Conservation (phyloP, 345 rosid species). For the Eucalyptus pauciflora region DNA sequence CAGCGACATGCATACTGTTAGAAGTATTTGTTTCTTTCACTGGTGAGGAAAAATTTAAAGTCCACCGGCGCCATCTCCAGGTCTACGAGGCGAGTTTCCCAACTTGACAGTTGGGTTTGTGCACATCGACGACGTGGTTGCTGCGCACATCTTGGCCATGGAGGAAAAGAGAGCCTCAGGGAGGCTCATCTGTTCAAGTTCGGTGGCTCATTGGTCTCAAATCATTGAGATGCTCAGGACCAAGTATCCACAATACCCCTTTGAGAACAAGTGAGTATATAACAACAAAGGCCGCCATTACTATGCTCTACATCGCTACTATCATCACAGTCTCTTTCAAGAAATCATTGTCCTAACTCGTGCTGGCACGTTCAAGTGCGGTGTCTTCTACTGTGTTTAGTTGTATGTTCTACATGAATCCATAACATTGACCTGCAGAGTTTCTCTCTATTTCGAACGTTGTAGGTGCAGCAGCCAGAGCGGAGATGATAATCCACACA, state of each 20-base stretch:
- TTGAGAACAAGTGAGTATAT: conserved; percentile 35
- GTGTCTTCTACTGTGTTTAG: not conserved
- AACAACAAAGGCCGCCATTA: not conserved
- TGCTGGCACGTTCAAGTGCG: not conserved
- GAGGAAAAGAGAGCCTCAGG: conserved; percentile 63
- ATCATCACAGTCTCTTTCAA: not conserved
- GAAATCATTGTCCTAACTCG: not conserved
- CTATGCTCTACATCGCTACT: not conserved
- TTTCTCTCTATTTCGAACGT: not conserved
- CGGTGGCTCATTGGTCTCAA: conserved; percentile 74
- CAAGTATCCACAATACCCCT: conserved; percentile 62
- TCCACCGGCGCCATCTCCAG: not conserved
- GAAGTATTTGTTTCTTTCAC: not conserved
- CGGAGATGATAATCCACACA: conserved; percentile 60
- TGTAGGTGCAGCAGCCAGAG: conserved; percentile 48
- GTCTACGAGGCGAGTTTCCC: conserved; percentile 55
- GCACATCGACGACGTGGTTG: conserved; percentile 74
- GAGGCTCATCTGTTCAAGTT: conserved; percentile 60
- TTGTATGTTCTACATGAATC: not conserved
- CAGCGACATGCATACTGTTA: not conserved
- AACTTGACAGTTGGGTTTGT: conserved; percentile 69
- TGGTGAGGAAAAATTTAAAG: not conserved
- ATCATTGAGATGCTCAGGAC: conserved; percentile 58
- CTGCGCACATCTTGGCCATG: conserved; percentile 70
- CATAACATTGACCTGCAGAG: not conserved